A percentile compares a stretch with the other conserved stretches of the same genome.
Conservation (phyloP, 371 early-diverging fungal genomes). For the Conidiobolus coronatus region DNA sequence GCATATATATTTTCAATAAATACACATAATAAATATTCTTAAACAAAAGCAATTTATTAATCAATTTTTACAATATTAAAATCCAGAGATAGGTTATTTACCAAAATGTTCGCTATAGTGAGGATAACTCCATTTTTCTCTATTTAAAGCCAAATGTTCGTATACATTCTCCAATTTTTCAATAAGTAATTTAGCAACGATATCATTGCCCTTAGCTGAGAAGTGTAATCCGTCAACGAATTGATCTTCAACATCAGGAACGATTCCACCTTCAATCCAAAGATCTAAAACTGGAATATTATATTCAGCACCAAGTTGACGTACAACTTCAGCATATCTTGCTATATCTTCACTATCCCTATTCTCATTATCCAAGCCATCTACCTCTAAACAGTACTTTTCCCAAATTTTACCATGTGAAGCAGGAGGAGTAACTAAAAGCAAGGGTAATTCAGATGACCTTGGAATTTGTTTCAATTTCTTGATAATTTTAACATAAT, state of each 20-base stretch:
- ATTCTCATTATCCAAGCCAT: conserved; percentile 15
- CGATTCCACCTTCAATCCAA: no score
- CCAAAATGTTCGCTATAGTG: no score
- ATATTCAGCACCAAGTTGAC: conserved; percentile 18
- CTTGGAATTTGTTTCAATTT: conserved; percentile 21
- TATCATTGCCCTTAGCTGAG: conserved; percentile 1
- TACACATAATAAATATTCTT: no score
- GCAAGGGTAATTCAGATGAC: conserved; percentile 24
- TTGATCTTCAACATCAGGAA: conserved; percentile 12
- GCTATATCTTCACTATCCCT: conserved; percentile 19
- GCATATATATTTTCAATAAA: no score
- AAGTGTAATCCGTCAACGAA: conserved; percentile 3
- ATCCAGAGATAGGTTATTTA: no score
- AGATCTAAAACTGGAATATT: conserved; percentile 23
- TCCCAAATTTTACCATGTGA: conserved; percentile 31
- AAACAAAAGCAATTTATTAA: no score
- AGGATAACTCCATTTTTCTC: no score
- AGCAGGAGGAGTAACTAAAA: conserved; percentile 58
- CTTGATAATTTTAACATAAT: conserved; percentile 26
- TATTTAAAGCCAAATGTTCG: no score
- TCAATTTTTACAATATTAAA: no score
- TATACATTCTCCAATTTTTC: no score
- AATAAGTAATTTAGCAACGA: background rate
- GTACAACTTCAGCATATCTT: conserved; percentile 31
- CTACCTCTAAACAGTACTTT: conserved; percentile 10